A percentile compares a stretch with the other conserved stretches of the same genome.
phyloP scores from a whole-genome alignment of 495 filamentous ascomycete species.

The Astrothelium macrocarpum region DNA sequence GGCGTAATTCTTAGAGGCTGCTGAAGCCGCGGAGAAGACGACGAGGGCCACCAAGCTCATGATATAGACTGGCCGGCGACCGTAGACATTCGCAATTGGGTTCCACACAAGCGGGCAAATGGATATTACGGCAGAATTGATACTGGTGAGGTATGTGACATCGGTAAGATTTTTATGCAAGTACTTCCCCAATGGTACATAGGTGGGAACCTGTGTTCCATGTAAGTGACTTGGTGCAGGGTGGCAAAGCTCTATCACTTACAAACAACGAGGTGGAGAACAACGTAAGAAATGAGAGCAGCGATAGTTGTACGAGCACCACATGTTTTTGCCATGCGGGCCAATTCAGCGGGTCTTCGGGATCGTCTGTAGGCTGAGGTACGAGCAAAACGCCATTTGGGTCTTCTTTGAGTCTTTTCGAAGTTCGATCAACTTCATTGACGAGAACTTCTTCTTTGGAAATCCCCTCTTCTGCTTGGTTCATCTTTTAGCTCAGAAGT shows the following conservation, averaged over 20 bases:
- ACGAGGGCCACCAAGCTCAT: background rate
- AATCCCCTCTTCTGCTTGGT: background rate
- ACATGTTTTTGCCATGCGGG: background rate
- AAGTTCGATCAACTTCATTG: no score
- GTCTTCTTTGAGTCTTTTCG: background rate
- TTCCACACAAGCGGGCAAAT: constrained; percentile 29
- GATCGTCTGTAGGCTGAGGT: background rate
- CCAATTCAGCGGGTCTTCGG: background rate
- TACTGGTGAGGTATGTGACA: constrained; percentile 21
- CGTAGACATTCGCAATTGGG: constrained; percentile 29
- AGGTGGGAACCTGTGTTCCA: constrained; percentile 10
- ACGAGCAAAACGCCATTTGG: background rate
- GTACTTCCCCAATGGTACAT: constrained; percentile 22
- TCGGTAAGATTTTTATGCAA: constrained; percentile 21
- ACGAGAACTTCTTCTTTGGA: background rate
- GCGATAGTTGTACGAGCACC: background rate
- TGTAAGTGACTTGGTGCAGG: background rate
- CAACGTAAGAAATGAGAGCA: background rate
- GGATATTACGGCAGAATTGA: constrained; percentile 16
- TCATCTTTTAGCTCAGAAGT: background rate
- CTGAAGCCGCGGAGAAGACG: background rate
- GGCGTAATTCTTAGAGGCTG: background rate
- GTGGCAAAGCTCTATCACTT: background rate
- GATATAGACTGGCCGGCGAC: constrained; percentile 33
- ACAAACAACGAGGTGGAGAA: background rate